phyloP scores from a whole-genome alignment of 139 green algal species.

The Haematococcus lacustris region DNA sequence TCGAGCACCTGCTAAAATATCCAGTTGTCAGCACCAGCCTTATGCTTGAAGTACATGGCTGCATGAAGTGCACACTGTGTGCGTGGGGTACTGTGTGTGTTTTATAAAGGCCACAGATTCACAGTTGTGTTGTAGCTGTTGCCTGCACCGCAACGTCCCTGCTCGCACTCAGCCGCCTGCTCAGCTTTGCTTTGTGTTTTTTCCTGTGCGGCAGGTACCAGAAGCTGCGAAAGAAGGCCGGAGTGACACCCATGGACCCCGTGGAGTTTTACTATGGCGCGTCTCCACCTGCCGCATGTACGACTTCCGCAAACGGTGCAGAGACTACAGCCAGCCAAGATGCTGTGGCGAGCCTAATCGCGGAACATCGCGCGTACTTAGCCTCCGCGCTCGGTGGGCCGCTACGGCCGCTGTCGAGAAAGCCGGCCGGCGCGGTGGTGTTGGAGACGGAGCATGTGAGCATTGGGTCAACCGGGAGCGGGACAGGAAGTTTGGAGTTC shows the following conservation, averaged over 20 bases:
- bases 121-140: not conserved
- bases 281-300: too few species aligned
- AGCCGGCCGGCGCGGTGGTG: slow-evolving; percentile 35
- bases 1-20: not conserved
- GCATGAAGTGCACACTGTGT: not conserved
- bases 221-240: slow-evolving; percentile 88
- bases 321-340: not conserved
- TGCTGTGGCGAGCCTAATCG: slow-evolving; percentile 7
- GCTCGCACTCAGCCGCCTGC: not conserved
- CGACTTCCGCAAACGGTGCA: too few species aligned
- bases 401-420: slow-evolving; percentile 25
- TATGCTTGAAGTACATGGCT: not conserved
- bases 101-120: not conserved
- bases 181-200: not conserved
- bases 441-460: slow-evolving; percentile 39
- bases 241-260: slow-evolving; percentile 58
- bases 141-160: not conserved
- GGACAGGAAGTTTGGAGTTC: slow-evolving; percentile 11
- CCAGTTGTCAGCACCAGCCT: not conserved
- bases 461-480: not conserved
- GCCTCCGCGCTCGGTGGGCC: slow-evolving; percentile 42
- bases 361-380: slow-evolving; percentile 38
- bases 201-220: slow-evolving; percentile 65
- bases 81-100: not conserved
- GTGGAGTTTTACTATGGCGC: slow-evolving; percentile 73